Base-by-base conservation (phyloP, 352 stramenopile species). In the Hyaloperonospora arabidopsidis region DNA sequence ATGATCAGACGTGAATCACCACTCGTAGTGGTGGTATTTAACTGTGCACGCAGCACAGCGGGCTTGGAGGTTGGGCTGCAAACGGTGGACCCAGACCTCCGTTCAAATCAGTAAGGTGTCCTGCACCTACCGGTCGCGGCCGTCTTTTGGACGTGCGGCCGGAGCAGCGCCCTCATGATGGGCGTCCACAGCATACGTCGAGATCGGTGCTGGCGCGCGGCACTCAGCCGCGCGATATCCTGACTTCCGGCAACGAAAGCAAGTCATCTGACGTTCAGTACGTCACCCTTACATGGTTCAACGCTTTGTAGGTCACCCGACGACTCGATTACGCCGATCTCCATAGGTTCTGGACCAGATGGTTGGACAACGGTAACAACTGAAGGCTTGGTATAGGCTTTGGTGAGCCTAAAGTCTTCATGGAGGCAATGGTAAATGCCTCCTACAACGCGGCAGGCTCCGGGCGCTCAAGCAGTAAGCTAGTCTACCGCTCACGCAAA, bases 401-500 rank as follows among this genome's bases (percentile, higher is more conserved):
- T 0, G 0, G 51, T 4, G 18, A 61, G 46, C 1, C 22, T 40
- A 11, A 56, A 65, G 29, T 65, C 51, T 22, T 69, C 61, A 43
- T 46, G 51, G 0, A 66, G 32, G 45, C 63, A 40, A 59, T 38
- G 23, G 29, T 4, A 10, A 67, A 60, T 0, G 45, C 57, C 6
- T 66, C 25, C 38, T 67, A 45, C 0, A 63, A 43, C 1, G 58
- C 50, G 14, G 11, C 5, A 1, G 52, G 38, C 19, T 59, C 29
- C 1, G 18, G 41, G 8, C 41, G 41, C 4, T 44, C 40, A 2
- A 54, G 28, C 25, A 8, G 8, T 32, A 32, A 8, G 25, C 25
- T 4, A 32, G 25, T 32, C 25, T 32, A 8, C 25, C 41, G 44
- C 52, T 60, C 52, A 14, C 38, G 35, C 29, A 54, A 49, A 2